Evolutionary conservation across 306 rosid genomes (phyloP).

Genomic region (Senna tora): DNA sequence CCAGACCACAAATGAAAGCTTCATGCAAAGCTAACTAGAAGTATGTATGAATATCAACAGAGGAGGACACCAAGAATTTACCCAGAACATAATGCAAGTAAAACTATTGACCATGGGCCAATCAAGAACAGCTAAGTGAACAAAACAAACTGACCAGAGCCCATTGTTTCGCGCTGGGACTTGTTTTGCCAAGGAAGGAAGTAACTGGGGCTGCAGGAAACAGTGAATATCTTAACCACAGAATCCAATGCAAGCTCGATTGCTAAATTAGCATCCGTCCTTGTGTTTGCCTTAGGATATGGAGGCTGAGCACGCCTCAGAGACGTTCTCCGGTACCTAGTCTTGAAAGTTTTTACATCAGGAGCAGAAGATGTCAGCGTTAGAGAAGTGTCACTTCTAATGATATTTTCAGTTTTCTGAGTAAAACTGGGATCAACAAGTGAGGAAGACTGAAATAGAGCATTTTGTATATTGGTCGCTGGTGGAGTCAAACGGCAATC

Average conservation of each 20-base stretch:
- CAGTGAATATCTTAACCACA: slow-evolving; percentile 88
- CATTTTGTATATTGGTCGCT: slow-evolving; percentile 3
- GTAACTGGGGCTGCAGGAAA: slow-evolving; percentile 81
- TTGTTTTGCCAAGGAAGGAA: slow-evolving; percentile 95
- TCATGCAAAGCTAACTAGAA: background rate
- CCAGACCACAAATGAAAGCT: background rate
- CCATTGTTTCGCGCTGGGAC: slow-evolving; percentile 87
- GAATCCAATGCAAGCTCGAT: slow-evolving; percentile 81
- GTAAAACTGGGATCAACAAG: background rate
- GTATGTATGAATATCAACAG: background rate
- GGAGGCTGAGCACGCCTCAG: slow-evolving; percentile 21
- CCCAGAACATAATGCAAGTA: background rate
- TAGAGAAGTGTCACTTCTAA: background rate
- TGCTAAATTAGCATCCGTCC: slow-evolving; percentile 38
- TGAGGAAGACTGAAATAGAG: slow-evolving; percentile 1
- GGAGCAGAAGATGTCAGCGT: slow-evolving; percentile 26
- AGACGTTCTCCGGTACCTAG: slow-evolving; percentile 23
- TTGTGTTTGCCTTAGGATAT: slow-evolving; percentile 6
- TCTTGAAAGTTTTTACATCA: slow-evolving; percentile 4
- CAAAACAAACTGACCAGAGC: slow-evolving; percentile 61
- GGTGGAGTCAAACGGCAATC: slow-evolving; percentile 27
- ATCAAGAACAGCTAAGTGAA: background rate
- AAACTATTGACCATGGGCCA: background rate
- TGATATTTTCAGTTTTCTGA: background rate
- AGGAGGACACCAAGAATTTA: background rate